Evolutionary conservation across 345 rosid species (phyloP).

Genomic region (Eucalyptus curtisii): DNA sequence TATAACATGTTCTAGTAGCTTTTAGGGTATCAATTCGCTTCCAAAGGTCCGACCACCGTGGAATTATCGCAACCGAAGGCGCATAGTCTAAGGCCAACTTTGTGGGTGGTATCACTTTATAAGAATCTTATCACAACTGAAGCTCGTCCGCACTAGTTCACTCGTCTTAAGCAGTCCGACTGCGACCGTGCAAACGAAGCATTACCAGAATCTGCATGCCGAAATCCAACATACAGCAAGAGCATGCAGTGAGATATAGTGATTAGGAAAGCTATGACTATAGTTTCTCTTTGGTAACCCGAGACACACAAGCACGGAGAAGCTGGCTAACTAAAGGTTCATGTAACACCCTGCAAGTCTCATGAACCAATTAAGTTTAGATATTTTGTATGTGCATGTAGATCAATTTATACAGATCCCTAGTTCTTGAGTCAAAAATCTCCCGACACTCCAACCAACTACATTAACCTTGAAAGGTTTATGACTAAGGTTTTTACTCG

Average conservation of each 20-base stretch:
- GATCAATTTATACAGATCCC: background rate
- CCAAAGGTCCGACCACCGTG: background rate
- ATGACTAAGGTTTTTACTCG: background rate
- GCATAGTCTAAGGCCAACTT: background rate
- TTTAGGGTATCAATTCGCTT: background rate
- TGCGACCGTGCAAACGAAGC: background rate
- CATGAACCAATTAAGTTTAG: background rate
- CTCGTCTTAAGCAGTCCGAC: background rate
- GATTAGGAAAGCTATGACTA: background rate
- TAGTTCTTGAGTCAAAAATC: background rate
- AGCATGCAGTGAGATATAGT: background rate
- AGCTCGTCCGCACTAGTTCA: background rate
- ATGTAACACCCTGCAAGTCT: accelerated
- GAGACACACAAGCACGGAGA: accelerated
- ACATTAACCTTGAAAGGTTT: background rate
- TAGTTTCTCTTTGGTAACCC: background rate
- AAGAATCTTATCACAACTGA: background rate
- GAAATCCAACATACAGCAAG: background rate
- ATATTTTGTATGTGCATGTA: background rate
- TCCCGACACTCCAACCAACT: background rate
- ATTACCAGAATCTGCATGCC: background rate
- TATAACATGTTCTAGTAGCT: background rate
- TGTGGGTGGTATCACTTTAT: background rate
- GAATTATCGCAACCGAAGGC: background rate
- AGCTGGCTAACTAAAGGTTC: accelerated